phyloP scores from a whole-genome alignment of 2,329 filamentous ascomycete genomes.

The Clonostachys rosea region DNA sequence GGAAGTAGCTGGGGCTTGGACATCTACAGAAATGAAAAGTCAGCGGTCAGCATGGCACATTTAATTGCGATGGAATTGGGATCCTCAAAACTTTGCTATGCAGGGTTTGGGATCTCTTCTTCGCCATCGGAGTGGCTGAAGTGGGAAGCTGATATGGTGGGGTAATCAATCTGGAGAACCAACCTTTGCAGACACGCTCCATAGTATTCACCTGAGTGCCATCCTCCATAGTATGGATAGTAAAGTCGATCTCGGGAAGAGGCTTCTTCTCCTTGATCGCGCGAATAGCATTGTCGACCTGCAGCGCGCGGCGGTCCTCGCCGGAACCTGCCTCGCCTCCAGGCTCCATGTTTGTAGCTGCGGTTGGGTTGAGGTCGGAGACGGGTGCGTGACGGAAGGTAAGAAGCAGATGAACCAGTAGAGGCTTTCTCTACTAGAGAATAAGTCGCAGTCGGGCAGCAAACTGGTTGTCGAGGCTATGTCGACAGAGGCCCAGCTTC shows the following conservation, averaged over 20 bases:
- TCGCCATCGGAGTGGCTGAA: too few species aligned
- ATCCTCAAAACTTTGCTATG: too few species aligned
- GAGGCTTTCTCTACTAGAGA: too few species aligned
- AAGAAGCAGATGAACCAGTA: too few species aligned
- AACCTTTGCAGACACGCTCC: conserved; percentile 98
- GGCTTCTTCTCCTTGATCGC: conserved; percentile 95
- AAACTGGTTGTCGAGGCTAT: too few species aligned
- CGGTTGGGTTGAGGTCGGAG: conserved; percentile 4
- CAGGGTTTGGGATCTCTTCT: too few species aligned
- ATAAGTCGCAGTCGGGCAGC: too few species aligned
- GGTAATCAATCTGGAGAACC: not conserved
- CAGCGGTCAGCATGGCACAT: not conserved
- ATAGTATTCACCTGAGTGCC: conserved; percentile 89
- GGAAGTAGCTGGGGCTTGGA: conserved; percentile 92
- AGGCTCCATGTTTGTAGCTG: conserved; percentile 40
- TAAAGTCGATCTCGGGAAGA: conserved; percentile 96
- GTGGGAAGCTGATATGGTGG: not conserved
- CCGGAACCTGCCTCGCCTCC: conserved; percentile 30
- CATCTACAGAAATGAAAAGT: conserved; percentile 54
- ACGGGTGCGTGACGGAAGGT: too few species aligned
- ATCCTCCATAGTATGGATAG: conserved; percentile 97
- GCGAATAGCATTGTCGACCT: conserved; percentile 85
- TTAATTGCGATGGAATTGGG: too few species aligned
- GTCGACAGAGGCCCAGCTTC: too few species aligned
- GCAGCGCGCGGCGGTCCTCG: conserved; percentile 49